Base-by-base conservation (phyloP, 208 protist genomes). In the Leishmania mexicana region DNA sequence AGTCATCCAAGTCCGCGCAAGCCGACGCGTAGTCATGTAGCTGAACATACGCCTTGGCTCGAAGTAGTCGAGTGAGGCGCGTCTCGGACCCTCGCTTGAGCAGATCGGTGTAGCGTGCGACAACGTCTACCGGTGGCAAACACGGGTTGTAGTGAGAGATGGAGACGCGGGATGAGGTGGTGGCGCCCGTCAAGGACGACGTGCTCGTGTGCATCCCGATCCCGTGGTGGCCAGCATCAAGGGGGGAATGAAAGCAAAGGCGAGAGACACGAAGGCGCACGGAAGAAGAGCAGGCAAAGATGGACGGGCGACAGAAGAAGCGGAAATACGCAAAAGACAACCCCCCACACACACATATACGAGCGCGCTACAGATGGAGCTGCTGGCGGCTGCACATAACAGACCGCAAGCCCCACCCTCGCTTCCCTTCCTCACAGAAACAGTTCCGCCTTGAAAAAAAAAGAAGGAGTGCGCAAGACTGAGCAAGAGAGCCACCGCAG, bases 41-140 rank as follows among this genome's bases (percentile, higher is more conserved):
- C 54, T 87, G 84, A 28, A 94, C 81, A 49, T 86, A 85, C 0
- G 87, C 83, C 68, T 84, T 85, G 40, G 85, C 85, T 24, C 91
- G 88, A 51, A 85, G 83, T 45, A 90, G 68, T 3, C 87, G 84
- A 1, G 84, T 84, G 35, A 81, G 40, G 8, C 79, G 47, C 58
- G 80, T 87, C 38, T 45, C 70, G 0, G 82, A 47, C 67, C 89
- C 83, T 10, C 74, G 75, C 60, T 78, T 75, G 2, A 94, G 62
- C 28, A 77, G 53, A 15, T 75, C 31, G 1, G 82, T 88, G 45
- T 83, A 81, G 17, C 84, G 78, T 3, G 84, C 87, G 0, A 94
- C 40, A 4, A 84, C 80, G 51, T 90, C 85, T 60, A 91, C 85
- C 4, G 81, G 72, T 35, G 86, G 78, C 5, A 91, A 68, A 13